Base-by-base conservation (phyloP, 805 yeast species). In the Scheffersomyces spartinae region DNA sequence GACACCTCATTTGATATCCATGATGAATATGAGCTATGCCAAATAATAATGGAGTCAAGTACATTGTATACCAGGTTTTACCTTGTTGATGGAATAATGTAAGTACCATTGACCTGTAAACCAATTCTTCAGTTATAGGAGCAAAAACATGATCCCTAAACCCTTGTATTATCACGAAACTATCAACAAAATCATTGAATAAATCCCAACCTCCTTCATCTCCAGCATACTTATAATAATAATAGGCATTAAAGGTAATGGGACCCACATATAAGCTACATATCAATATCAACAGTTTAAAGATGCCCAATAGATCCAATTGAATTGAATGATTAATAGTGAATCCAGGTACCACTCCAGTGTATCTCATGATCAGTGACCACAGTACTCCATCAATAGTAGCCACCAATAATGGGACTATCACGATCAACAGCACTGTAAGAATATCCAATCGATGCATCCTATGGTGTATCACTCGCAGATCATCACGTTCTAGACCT, bases 11-110 rank as follows among this genome's bases (percentile, higher is more conserved):
- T 28, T 69, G 74, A 34, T 57, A 57, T 3, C 70, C 84, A 44
- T 83, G 94, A 42, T 83, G 88, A 13, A 78, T 25, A 48, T 83
- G 95, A 1, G 93, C 91, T 14, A 77, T 38, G 1, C 86, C 85
- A 53, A 83, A 83, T 29, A 72, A 59, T 6, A 71, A 39, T 1
- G 94, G 91, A 1, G 81, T 64, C 15, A 49, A 42, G 10, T 39
- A 35, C 1, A 68, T 43, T 61, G 5, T 37, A 18, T 17, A 15
- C 10, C 21, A 21, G 7, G 20, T 21, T 15, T 20, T 24, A 0
- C 20, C 14, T 1, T 21, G 19, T 3, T 42, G 43, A 14, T 27
- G 20, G 27, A 36, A 45, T 39, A 30, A 49, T 29, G 23, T 51
- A 35, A 30, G 55, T 30, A 32, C 66, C 31, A 35, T 62, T 0